Evolutionary conservation across 176 grass and related monocot species (phyloP), one percentile per base, ranked within the genome.

Genomic region (Zoysia japonica): DNA sequence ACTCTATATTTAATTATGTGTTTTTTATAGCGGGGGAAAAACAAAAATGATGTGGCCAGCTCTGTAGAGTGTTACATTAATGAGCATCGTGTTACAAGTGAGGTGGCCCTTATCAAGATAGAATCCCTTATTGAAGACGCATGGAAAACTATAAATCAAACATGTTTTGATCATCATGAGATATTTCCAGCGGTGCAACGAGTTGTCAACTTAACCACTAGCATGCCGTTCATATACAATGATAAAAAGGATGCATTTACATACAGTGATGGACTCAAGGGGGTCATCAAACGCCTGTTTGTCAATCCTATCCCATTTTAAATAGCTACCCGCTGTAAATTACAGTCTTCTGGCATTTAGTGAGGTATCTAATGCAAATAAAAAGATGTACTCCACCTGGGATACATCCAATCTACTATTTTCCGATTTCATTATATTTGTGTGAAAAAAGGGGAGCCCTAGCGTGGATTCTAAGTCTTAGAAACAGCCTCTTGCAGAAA

Each of bases 221-320:
- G 53, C 3, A 55, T 55, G 53, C 15, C 16, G 53, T 55, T 17
- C 53, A 14, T 55, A 7, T 55, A 77, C 10, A 66, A 69, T 53
- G 82, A 84, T 16, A 84, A 77, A n/a, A 84, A 68, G 9, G 82
- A 84, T 36, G 65, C 37, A 44, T 84, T 77, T 49, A 84, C 74
- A 8, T 70, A 62, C 65, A 70, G 82, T 37, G 68, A 41, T n/a
- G 45, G 65, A n/a, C 74, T 77, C 39, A 68, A 77, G 56, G 82
- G 74, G 54, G 39, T 59, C 3, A 84, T 84, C 68, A 62, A 62
- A 3, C 17, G 74, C 47, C 45, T 84, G 36, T 84, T 84, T 70
- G 65, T 84, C 45, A 17, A 70, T 5, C 65, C 82, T 70, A 61
- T 52, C 57, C 6, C 60, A 11, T 9, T 84, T 5, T 77, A 84